These are phyloP conservation scores for Nicotiana undulata DNA, from an alignment of 257 asterid species.

Conservation along the genomic window DNA sequence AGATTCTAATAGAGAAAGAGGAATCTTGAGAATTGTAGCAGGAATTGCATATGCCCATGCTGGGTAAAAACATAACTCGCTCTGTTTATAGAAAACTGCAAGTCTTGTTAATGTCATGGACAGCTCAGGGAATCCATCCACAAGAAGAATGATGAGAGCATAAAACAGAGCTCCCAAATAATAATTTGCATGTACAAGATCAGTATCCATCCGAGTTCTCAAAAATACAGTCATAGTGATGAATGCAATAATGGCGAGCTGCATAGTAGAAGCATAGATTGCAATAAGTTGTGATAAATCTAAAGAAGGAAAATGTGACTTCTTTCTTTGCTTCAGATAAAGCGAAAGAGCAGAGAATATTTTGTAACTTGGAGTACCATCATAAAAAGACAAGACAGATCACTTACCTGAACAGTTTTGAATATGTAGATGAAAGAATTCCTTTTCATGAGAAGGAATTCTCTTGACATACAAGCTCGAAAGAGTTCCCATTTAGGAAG, in stretches of 20 bases:
- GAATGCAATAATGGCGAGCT: slow-evolving; percentile 37
- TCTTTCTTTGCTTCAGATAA: background rate
- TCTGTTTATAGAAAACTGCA: slow-evolving; percentile 46
- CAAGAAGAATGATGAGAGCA: slow-evolving; percentile 33
- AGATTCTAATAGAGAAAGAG: slow-evolving; percentile 40
- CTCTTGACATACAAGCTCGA: slow-evolving; percentile 45
- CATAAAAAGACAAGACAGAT: background rate
- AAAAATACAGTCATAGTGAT: slow-evolving; percentile 47
- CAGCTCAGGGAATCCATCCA: slow-evolving; percentile 51
- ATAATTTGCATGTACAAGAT: slow-evolving; percentile 35
- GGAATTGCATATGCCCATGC: slow-evolving; percentile 56
- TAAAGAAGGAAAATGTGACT: background rate
- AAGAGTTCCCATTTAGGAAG: slow-evolving; percentile 41
- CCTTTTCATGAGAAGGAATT: slow-evolving; percentile 42
- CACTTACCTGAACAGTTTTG: slow-evolving; percentile 40
- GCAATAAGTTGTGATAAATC: background rate
- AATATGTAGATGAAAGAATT: slow-evolving; percentile 42
- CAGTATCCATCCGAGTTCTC: slow-evolving; percentile 41
- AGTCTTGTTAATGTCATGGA: slow-evolving; percentile 41
- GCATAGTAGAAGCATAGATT: slow-evolving; percentile 17
- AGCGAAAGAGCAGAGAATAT: background rate
- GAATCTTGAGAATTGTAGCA: slow-evolving; percentile 39
- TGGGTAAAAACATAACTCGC: slow-evolving; percentile 40
- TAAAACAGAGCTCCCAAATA: slow-evolving; percentile 48
- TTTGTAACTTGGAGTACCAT: background rate